Conservation (phyloP, 176 grass and related monocot genomes). For the Phragmites australis region DNA sequence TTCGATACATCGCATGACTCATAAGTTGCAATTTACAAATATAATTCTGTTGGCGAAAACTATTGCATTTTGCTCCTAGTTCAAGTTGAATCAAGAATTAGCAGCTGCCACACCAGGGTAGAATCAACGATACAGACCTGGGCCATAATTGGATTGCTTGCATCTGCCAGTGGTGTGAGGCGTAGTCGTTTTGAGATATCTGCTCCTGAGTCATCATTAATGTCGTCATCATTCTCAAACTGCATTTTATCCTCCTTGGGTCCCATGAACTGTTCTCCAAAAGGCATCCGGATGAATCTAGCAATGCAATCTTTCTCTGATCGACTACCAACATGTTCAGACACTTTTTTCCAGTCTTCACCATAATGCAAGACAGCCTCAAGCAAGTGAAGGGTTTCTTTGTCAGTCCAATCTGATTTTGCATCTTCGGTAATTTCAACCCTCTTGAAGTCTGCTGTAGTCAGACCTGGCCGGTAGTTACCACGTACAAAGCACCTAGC, state of each 20-base stretch:
- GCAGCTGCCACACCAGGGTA: neutral
- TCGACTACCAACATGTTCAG: slow-evolving; percentile 85
- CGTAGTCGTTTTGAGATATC: slow-evolving; percentile 51
- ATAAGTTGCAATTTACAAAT: neutral
- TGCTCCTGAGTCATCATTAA: slow-evolving; percentile 42
- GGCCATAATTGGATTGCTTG: slow-evolving; percentile 95
- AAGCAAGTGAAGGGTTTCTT: slow-evolving; percentile 97
- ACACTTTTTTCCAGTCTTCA: slow-evolving; percentile 92
- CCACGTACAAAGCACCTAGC: slow-evolving; percentile 73
- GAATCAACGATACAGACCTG: slow-evolving; percentile 57
- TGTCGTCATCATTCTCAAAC: slow-evolving; percentile 43
- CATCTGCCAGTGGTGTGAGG: slow-evolving; percentile 84
- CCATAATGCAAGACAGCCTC: slow-evolving; percentile 89
- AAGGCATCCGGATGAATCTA: slow-evolving; percentile 80
- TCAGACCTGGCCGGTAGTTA: slow-evolving; percentile 90
- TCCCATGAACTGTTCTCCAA: slow-evolving; percentile 93
- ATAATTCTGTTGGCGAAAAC: neutral
- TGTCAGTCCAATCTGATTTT: slow-evolving; percentile 95
- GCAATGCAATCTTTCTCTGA: slow-evolving; percentile 88
- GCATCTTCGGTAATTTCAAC: slow-evolving; percentile 78
- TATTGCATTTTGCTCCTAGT: slow-evolving; percentile 2
- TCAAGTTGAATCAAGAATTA: slow-evolving; percentile 7
- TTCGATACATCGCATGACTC: neutral
- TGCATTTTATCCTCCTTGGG: slow-evolving; percentile 51
- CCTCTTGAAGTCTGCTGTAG: slow-evolving; percentile 78